These are phyloP conservation scores for Combretum micranthum DNA, from an alignment of 345 rosid genomes.

Conservation along the genomic window DNA sequence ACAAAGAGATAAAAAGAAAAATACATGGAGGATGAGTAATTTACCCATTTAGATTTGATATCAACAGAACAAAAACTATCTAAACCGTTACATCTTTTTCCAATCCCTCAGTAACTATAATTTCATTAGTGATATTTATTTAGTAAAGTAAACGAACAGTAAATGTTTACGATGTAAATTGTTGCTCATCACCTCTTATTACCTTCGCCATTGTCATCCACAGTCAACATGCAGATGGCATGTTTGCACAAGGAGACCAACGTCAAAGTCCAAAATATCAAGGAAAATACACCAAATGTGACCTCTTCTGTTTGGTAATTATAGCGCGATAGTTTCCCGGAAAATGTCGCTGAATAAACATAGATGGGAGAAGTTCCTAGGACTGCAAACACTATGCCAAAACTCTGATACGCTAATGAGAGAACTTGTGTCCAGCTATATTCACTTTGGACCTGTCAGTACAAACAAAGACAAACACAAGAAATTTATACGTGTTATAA, in stretches of 20 bases:
- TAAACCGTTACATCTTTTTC: too few relatives aligned
- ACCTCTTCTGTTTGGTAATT: constrained; percentile 64
- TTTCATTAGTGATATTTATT: too few relatives aligned
- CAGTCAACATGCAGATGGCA: constrained; percentile 46
- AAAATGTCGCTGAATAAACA: constrained; percentile 72
- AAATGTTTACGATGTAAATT: too few relatives aligned
- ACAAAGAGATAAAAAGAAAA: constrained; percentile 21
- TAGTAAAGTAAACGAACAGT: too few relatives aligned
- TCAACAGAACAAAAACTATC: too few relatives aligned
- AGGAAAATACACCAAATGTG: constrained; percentile 69
- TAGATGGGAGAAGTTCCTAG: constrained; percentile 83
- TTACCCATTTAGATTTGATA: background rate
- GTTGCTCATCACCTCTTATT: background rate
- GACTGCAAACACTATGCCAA: constrained; percentile 72
- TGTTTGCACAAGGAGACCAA: constrained; percentile 72
- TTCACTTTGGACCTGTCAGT: constrained; percentile 54
- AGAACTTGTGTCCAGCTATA: constrained; percentile 40
- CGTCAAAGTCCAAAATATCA: constrained; percentile 86
- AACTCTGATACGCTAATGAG: constrained; percentile 77
- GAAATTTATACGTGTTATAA: too few relatives aligned
- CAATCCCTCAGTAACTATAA: too few relatives aligned
- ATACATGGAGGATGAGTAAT: background rate
- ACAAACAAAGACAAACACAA: background rate
- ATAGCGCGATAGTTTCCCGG: constrained; percentile 48
- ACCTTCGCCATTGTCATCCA: constrained; percentile 93